phyloP scores from a whole-genome alignment of 768 basidiomycete species.

The Rubroboletus pulcherrimus region DNA sequence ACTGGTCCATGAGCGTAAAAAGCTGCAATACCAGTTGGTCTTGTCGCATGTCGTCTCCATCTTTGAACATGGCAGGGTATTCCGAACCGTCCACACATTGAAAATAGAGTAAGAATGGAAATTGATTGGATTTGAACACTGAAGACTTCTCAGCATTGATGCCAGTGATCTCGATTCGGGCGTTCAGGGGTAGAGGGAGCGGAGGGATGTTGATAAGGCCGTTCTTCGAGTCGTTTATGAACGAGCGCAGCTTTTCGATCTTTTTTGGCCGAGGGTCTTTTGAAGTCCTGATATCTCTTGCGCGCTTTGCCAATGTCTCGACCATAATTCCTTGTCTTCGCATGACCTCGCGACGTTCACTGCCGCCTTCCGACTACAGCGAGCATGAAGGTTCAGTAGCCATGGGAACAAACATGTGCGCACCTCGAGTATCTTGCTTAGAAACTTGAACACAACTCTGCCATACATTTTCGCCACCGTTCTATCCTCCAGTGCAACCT shows the following conservation, averaged over 20 bases:
- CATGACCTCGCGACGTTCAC: slow-evolving; percentile 81
- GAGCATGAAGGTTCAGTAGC: background rate
- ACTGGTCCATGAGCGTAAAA: slow-evolving; percentile 96
- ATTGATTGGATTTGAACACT: slow-evolving; percentile 96
- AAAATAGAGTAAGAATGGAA: slow-evolving; percentile 87
- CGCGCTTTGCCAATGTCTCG: slow-evolving; percentile 78
- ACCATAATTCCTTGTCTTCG: slow-evolving; percentile 89
- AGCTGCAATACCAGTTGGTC: slow-evolving; percentile 97
- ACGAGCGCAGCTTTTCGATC: slow-evolving; percentile 89
- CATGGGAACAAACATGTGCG: slow-evolving; percentile 5
- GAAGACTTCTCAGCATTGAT: slow-evolving; percentile 90
- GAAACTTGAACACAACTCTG: slow-evolving; percentile 84
- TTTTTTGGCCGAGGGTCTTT: slow-evolving; percentile 96
- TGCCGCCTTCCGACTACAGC: slow-evolving; percentile 66
- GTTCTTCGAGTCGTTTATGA: slow-evolving; percentile 82
- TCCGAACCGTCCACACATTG: slow-evolving; percentile 79
- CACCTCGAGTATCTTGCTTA: slow-evolving; percentile 85
- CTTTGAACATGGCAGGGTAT: slow-evolving; percentile 97
- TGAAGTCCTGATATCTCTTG: slow-evolving; percentile 80
- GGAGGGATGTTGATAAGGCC: slow-evolving; percentile 74
- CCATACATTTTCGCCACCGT: slow-evolving; percentile 92
- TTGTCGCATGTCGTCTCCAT: slow-evolving; percentile 97
- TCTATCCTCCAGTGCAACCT: slow-evolving; percentile 83
- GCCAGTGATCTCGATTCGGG: slow-evolving; percentile 78
- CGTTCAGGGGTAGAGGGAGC: slow-evolving; percentile 87